Evolutionary conservation across 1,284 basidiomycete genomes (phyloP), one percentile per base, ranked within the genome.

Genomic region (Melampsora larici-populina): DNA sequence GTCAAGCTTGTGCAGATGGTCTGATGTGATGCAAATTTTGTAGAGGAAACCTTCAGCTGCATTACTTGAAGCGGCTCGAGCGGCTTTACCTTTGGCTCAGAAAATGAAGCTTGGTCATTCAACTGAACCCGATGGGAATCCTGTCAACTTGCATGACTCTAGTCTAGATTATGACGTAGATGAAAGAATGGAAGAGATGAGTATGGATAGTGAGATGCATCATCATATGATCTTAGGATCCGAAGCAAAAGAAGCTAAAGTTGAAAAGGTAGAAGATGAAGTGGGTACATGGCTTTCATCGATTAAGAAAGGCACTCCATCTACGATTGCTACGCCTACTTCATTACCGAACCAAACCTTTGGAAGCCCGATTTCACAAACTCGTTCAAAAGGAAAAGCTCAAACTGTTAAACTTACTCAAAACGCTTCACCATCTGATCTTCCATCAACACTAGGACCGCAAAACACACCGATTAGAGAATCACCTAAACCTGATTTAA

Each of bases 41-140:
- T 55, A 76, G 74, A 76, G 74, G 55, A 76, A 76, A 76, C 74
- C 74, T n/a, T 63, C 74, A 40, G 31, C 74, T 36, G 66, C 66
- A 18, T 63, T 69, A 63, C 74, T 76, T 49, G 74, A 76, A 69
- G 74, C 74, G 7, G 31, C 74, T 68, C 74, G 74, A 48, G 55
- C 74, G 2, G 66, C 58, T n/a, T 48, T 76, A n/a, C 66, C 74
- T 48, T 66, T 69, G 24, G 74, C 74, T 48, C 74, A 76, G 29
- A 76, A 69, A 63, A 46, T 69, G 18, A 76, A 76, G n/a, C 74
- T 76, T 60, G 74, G 51, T 36, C 74, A 76, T 58, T 65, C 43
- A 40, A 31, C 63, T 36, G 29, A 31, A 9, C 7, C 11, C 2
- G 29, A 65, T 65, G 36, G n/a, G 2, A 65, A 76, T 5, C 60